Conservation (phyloP, 2,329 filamentous ascomycete species). For the Cercospora sojina region DNA sequence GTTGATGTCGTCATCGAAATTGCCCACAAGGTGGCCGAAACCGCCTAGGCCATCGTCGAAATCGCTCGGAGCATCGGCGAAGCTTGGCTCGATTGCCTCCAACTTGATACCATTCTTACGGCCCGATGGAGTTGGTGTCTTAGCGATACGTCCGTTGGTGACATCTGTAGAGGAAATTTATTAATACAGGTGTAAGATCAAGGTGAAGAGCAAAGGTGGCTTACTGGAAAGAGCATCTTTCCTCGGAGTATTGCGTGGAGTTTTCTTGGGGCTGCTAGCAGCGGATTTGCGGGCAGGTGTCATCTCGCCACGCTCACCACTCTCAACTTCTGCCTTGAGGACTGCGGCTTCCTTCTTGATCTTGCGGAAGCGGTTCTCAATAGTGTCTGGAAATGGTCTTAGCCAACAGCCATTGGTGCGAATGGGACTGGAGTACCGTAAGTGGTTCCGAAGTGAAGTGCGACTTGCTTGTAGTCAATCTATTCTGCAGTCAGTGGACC, state of each 20-base stretch:
- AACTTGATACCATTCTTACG: conserved; percentile 32
- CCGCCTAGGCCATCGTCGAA: conserved; percentile 11
- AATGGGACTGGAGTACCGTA: conserved; percentile 33
- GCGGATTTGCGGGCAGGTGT: conserved; percentile 17
- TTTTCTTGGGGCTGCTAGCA: conserved; percentile 28
- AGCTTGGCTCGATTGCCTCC: conserved; percentile 21
- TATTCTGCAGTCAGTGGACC: conserved; percentile 27
- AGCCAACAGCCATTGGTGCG: background rate
- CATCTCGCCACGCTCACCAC: conserved; percentile 27
- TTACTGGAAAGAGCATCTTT: conserved; percentile 26
- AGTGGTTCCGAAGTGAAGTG: conserved; percentile 48
- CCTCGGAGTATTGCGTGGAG: conserved; percentile 26
- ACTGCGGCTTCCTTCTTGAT: conserved; percentile 44
- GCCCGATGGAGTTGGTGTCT: conserved; percentile 24
- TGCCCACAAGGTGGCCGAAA: background rate
- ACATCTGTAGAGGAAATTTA: conserved; percentile 20
- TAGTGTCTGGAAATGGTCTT: conserved; percentile 35
- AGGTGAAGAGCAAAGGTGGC: background rate
- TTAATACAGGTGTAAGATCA: background rate
- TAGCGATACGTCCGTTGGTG: conserved; percentile 29
- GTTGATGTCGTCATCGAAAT: conserved; percentile 8
- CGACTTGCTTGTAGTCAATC: conserved; percentile 49
- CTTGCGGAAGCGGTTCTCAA: conserved; percentile 49
- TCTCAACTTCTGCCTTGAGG: conserved; percentile 31
- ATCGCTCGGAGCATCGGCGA: background rate